Evolutionary conservation across 2,329 filamentous ascomycete genomes (phyloP).

Genomic region (Eurotiales sp.): DNA sequence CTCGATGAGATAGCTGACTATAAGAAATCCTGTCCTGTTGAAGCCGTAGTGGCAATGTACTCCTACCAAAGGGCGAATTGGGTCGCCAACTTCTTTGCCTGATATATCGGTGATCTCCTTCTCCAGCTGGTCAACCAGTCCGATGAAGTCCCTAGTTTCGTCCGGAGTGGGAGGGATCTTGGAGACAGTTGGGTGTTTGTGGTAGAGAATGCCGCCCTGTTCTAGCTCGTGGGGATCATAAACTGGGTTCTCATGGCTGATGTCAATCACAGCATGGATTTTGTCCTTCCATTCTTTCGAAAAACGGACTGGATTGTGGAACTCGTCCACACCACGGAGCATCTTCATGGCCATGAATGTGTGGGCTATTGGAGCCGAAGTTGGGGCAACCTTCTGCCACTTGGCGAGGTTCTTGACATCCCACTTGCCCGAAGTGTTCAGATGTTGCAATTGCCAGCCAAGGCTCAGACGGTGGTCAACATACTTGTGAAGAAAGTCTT

Average conservation of each 20-base stretch:
- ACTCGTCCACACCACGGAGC: constrained; percentile 79
- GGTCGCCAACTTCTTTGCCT: constrained; percentile 15
- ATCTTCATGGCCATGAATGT: constrained; percentile 92
- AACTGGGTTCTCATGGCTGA: constrained; percentile 84
- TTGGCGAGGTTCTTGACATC: constrained; percentile 95
- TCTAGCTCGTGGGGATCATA: constrained; percentile 75
- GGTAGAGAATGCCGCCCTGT: constrained; percentile 63
- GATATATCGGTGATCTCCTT: constrained; percentile 46
- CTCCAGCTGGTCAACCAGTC: constrained; percentile 58
- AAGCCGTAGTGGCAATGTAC: constrained; percentile 97
- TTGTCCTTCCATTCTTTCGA: constrained; percentile 62
- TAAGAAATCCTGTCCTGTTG: constrained; percentile 88
- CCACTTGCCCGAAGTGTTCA: constrained; percentile 91
- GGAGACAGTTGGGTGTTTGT: constrained; percentile 88
- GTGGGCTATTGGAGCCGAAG: constrained; percentile 72
- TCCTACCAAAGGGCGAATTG: constrained; percentile 58
- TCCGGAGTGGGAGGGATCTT: constrained; percentile 74
- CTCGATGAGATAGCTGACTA: constrained; percentile 88
- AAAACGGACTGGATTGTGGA: constrained; percentile 73
- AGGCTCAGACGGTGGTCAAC: constrained; percentile 75
- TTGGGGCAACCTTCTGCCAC: constrained; percentile 75
- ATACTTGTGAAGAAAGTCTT: constrained; percentile 71
- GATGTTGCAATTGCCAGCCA: constrained; percentile 86
- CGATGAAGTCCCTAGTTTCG: constrained; percentile 58
- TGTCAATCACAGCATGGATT: constrained; percentile 79